Evolutionary conservation across 306 rosid genomes (phyloP), one percentile per base, ranked within the genome.

Genomic region (Castanospermum australe): DNA sequence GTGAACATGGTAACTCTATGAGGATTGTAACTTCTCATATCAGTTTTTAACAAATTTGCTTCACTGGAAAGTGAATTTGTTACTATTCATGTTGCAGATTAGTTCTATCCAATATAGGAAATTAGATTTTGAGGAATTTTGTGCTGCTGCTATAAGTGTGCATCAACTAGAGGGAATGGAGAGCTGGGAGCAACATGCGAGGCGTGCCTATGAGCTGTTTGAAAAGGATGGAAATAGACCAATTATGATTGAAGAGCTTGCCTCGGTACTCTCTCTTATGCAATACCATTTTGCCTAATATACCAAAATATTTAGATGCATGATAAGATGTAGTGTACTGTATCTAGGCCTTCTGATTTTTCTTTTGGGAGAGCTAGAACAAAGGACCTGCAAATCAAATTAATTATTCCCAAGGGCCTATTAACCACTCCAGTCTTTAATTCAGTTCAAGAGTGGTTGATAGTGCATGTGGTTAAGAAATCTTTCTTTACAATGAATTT

Each of bases 171-270:
- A 92, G 82, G 97, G 92, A 70, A 81, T 81, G 88, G 94, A 88
- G 61, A 79, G 62, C 54, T 94, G 98, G 98, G 98, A 94, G 73
- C 92, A 86, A 62, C 92, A 94, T 78, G 97, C 96, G 54, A 90
- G 96, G 76, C 88, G 76, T 20, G 97, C 97, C 62, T 92, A 92
- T 28, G 97, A 94, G 59, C 80, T 94, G 28, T 94, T 94, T 76
- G 98, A 94, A 80, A 90, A 92, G 87, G 97, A 86, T 24, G 98
- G 97, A 75, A 94, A 94, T 81, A 83, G 94, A 55, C 89, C 94
- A 44, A 94, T 94, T 18, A 90, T 92, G 93, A 92, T 94, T 13
- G 97, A 94, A 83, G 98, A 94, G 67, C 94, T 94, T 52, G 96
- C 91, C 66, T 92, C 98, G 78, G 98, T 94, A 90, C 21, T 25